A percentile compares a stretch with the other conserved stretches of the same genome.
Evolutionary conservation across 306 rosid genomes (phyloP).

Genomic region (Cercis canadensis): DNA sequence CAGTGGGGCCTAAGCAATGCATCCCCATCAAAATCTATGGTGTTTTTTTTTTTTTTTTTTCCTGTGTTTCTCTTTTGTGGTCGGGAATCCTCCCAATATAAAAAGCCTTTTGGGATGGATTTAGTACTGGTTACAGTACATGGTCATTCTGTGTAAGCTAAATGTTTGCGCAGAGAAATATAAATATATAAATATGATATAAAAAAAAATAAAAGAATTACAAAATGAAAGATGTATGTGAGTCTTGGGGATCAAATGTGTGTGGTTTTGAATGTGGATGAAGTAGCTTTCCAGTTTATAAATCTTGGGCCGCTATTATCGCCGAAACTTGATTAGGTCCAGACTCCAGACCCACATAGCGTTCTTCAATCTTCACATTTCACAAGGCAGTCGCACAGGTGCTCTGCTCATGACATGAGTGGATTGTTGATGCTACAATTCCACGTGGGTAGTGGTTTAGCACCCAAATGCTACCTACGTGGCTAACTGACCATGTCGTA

Average conservation of each 20-base stretch:
- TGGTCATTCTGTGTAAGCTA: constrained; percentile 33
- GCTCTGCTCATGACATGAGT: constrained; percentile 2
- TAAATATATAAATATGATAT: background rate
- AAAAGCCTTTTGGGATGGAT: constrained; percentile 21
- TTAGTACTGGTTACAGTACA: too few species aligned
- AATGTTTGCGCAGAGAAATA: constrained; percentile 32
- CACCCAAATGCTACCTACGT: constrained; percentile 36
- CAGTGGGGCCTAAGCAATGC: constrained; percentile 51
- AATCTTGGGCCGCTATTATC: background rate
- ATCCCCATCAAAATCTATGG: constrained; percentile 28
- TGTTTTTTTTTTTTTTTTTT: background rate
- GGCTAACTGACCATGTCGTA: constrained; percentile 40
- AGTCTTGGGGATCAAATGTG: constrained; percentile 51
- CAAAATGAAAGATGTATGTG: too few species aligned
- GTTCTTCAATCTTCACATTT: too few species aligned
- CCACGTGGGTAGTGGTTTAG: constrained; percentile 49
- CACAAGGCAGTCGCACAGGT: too few species aligned
- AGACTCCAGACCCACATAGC: too few species aligned
- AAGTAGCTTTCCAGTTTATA: constrained; percentile 9
- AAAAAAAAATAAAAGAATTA: too few species aligned
- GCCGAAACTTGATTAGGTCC: too few species aligned
- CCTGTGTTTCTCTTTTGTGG: constrained; percentile 20
- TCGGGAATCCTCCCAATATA: constrained; percentile 46
- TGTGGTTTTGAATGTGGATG: constrained; percentile 40
- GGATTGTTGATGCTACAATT: constrained; percentile 38